A percentile compares a stretch with the other conserved stretches of the same genome.
Conservation (phyloP, 495 filamentous ascomycete species). For the Thermothielavioides terrestris region DNA sequence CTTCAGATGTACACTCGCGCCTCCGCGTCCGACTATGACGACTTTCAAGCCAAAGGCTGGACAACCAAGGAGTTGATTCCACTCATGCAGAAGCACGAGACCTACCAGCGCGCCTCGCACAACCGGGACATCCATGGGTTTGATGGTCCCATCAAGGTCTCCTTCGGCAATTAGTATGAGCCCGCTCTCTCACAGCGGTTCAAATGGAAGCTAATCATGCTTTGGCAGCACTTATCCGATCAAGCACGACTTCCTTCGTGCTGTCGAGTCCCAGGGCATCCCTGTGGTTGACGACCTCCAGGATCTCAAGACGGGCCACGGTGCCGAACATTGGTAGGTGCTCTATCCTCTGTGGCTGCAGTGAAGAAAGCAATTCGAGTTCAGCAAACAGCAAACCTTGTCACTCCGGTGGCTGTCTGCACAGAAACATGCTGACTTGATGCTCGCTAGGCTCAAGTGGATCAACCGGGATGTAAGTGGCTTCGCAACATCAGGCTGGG, state of each 20-base stretch:
- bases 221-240: conserved; percentile 43
- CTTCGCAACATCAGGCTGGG: background rate
- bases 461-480: conserved; percentile 56
- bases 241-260: conserved; percentile 71
- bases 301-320: conserved; percentile 55
- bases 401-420: no score
- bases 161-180: conserved; percentile 60
- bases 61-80: conserved; percentile 69
- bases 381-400: no score
- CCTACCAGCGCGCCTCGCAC: conserved; percentile 68
- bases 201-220: background rate
- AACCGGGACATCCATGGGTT: conserved; percentile 71
- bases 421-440: background rate
- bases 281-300: conserved; percentile 62
- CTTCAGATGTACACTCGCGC: conserved; percentile 73
- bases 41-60: conserved; percentile 77
- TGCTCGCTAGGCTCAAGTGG: conserved; percentile 47
- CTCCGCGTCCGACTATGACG: conserved; percentile 75
- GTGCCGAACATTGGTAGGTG: conserved; percentile 41
- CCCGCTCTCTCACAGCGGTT: background rate
- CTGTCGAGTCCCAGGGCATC: conserved; percentile 69
- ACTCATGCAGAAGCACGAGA: conserved; percentile 78
- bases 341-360: no score
- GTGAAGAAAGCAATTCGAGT: no score
- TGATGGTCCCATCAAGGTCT: conserved; percentile 78